Conservation (phyloP, 805 yeast species). For the Ogataea philodendri region DNA sequence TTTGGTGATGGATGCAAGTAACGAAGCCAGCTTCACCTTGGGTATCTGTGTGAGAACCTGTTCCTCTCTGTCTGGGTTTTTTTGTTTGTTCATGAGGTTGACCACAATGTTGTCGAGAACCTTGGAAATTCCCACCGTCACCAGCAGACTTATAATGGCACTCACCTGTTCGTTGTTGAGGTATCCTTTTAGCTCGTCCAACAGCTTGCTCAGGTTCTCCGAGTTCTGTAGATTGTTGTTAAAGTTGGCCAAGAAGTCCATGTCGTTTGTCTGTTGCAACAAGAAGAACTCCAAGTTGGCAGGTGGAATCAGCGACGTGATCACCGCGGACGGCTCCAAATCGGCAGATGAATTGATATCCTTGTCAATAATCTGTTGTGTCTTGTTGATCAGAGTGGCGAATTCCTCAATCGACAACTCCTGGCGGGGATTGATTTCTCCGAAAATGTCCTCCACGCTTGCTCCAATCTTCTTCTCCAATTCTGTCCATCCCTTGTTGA, state of each 20-base stretch:
- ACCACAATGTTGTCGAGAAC: constrained; percentile 45
- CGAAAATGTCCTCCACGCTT: constrained; percentile 60
- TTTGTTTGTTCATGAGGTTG: constrained; percentile 15
- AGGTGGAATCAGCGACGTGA: constrained; percentile 47
- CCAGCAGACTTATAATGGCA: constrained; percentile 37
- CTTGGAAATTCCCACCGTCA: constrained; percentile 43
- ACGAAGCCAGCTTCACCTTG: constrained; percentile 58
- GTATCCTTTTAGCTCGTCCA: constrained; percentile 32
- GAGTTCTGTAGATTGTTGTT: constrained; percentile 26
- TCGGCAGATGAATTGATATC: constrained; percentile 9
- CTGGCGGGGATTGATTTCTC: constrained; percentile 65
- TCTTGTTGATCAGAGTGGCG: constrained; percentile 40
- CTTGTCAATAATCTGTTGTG: constrained; percentile 32
- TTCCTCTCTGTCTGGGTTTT: constrained; percentile 12
- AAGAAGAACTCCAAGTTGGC: constrained; percentile 50
- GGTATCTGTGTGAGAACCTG: constrained; percentile 11
- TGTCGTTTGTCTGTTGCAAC: constrained; percentile 50
- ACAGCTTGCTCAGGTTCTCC: constrained; percentile 30
- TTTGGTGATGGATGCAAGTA: constrained; percentile 65
- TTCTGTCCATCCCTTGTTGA: constrained; percentile 78
- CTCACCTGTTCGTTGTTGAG: constrained; percentile 27
- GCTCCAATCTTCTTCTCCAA: constrained; percentile 52
- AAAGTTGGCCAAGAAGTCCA: constrained; percentile 36
- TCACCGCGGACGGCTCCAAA: constrained; percentile 24
- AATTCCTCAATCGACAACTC: constrained; percentile 66